These are phyloP conservation scores for Dactylella cylindrospora DNA, from an alignment of 2,329 filamentous ascomycete genomes.

Conservation along the genomic window DNA sequence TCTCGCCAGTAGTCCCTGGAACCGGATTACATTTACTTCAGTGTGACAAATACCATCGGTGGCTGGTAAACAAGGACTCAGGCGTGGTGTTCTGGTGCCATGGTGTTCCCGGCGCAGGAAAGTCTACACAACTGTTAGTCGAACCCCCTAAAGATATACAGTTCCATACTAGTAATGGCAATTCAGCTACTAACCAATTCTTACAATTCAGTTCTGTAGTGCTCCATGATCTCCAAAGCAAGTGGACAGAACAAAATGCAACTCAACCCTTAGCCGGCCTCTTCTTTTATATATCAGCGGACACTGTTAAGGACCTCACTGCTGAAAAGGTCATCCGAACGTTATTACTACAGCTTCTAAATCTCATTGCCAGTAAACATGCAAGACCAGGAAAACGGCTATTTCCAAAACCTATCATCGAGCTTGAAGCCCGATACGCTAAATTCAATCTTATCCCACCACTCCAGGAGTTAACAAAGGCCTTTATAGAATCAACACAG, in stretches of 20 bases:
- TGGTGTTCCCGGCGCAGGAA: conserved; percentile 10
- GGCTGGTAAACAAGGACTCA: neutral
- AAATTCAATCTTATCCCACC: neutral
- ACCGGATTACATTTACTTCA: conserved; percentile 7
- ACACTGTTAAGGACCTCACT: conserved; percentile 2
- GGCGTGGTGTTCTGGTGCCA: conserved; percentile 14
- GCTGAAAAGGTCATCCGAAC: neutral
- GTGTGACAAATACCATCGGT: conserved; percentile 4
- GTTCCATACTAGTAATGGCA: too few species aligned
- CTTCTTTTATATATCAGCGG: conserved; percentile 15
- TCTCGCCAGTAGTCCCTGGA: neutral
- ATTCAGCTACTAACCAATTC: conserved; percentile 5
- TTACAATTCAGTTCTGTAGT: conserved; percentile 1
- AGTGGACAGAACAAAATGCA: conserved; percentile 2
- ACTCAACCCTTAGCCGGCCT: neutral
- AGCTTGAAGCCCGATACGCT: conserved; percentile 4
- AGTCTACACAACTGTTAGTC: conserved; percentile 13
- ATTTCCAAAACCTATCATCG: conserved; percentile 5
- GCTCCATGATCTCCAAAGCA: conserved; percentile 2
- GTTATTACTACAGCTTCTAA: conserved; percentile 9
- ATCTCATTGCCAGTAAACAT: neutral
- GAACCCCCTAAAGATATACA: neutral
- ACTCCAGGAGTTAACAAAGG: conserved; percentile 10
- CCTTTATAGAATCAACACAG: conserved; percentile 12
- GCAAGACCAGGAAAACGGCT: neutral